These are phyloP conservation scores for Graphilbum ipis-grandicollis DNA, from an alignment of 2,329 filamentous ascomycete genomes.

Conservation along the genomic window DNA sequence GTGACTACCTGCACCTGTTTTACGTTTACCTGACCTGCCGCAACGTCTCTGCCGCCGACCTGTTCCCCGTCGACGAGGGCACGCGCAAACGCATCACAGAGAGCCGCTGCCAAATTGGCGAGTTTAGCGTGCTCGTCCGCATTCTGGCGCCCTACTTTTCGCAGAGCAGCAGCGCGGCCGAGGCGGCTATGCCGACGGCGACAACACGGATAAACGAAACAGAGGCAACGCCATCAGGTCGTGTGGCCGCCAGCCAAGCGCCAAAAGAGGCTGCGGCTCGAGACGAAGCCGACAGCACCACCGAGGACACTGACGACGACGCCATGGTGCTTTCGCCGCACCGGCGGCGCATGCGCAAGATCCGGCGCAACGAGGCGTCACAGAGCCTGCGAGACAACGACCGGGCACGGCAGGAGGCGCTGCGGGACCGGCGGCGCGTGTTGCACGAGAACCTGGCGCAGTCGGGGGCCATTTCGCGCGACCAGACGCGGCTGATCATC, in stretches of 20 bases:
- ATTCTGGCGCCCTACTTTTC: slow-evolving; percentile 8
- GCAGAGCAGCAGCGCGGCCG: not conserved
- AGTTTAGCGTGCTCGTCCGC: slow-evolving; percentile 10
- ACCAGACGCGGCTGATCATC: slow-evolving; percentile 39
- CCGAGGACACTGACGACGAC: slow-evolving; percentile 2
- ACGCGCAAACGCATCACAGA: slow-evolving; percentile 4
- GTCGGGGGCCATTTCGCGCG: slow-evolving; percentile 23
- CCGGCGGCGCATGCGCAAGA: slow-evolving; percentile 26
- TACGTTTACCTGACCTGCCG: slow-evolving; percentile 8
- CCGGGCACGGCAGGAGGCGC: slow-evolving; percentile 31
- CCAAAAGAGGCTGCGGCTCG: too few relatives aligned
- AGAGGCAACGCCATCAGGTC: too few relatives aligned
- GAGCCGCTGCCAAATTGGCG: slow-evolving; percentile 4
- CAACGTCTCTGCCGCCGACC: not conserved
- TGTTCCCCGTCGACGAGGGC: slow-evolving; percentile 1
- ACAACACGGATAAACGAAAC: too few relatives aligned
- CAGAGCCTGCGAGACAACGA: slow-evolving; percentile 38
- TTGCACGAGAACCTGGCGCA: slow-evolving; percentile 27
- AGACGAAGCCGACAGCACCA: slow-evolving; percentile 4
- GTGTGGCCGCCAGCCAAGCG: not conserved
- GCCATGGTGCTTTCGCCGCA: slow-evolving; percentile 9
- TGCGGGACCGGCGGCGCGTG: slow-evolving; percentile 32
- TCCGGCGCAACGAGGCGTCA: slow-evolving; percentile 30
- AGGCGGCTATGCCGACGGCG: not conserved
- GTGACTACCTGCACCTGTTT: slow-evolving; percentile 11